These are phyloP conservation scores for Diplodia corticola DNA, from an alignment of 2,329 filamentous ascomycete species.

Conservation along the genomic window DNA sequence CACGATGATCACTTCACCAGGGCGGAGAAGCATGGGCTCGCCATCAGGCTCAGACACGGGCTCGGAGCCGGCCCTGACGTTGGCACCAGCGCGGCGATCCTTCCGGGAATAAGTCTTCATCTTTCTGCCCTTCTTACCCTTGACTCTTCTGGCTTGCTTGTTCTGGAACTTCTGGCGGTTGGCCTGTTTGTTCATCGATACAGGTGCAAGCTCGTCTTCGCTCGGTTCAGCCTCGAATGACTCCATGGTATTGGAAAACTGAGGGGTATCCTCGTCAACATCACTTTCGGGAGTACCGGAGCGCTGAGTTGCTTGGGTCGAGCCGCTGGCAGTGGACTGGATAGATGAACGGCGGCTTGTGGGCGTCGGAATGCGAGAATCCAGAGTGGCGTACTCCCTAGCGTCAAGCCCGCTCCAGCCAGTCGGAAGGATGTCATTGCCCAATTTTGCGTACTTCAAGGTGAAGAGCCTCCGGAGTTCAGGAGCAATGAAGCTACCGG, in stretches of 20 bases:
- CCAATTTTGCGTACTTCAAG: constrained; percentile 62
- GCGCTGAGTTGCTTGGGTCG: constrained; percentile 2
- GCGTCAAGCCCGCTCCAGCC: constrained; percentile 66
- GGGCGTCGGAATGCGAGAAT: constrained; percentile 46
- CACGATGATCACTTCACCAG: constrained; percentile 81
- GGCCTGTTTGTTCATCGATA: constrained; percentile 27
- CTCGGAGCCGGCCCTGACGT: constrained; percentile 26
- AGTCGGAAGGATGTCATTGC: constrained; percentile 63
- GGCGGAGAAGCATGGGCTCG: constrained; percentile 68
- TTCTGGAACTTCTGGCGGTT: constrained; percentile 33
- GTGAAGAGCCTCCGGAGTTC: constrained; percentile 66
- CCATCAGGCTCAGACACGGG: constrained; percentile 39
- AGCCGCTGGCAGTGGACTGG: constrained; percentile 31
- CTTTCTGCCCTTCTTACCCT: constrained; percentile 39
- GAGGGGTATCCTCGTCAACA: constrained; percentile 34
- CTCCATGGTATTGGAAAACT: constrained; percentile 32
- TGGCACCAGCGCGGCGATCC: constrained; percentile 19
- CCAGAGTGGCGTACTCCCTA: constrained; percentile 58
- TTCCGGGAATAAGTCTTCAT: constrained; percentile 32
- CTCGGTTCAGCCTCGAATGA: constrained; percentile 37
- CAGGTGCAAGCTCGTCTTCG: constrained; percentile 38
- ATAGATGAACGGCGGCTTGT: constrained; percentile 38
- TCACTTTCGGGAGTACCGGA: constrained; percentile 30
- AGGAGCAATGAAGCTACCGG: constrained; percentile 64
- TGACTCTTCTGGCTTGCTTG: constrained; percentile 27